Base-by-base conservation (phyloP, 2,329 filamentous ascomycete genomes). In the Teratosphaeria viscida region DNA sequence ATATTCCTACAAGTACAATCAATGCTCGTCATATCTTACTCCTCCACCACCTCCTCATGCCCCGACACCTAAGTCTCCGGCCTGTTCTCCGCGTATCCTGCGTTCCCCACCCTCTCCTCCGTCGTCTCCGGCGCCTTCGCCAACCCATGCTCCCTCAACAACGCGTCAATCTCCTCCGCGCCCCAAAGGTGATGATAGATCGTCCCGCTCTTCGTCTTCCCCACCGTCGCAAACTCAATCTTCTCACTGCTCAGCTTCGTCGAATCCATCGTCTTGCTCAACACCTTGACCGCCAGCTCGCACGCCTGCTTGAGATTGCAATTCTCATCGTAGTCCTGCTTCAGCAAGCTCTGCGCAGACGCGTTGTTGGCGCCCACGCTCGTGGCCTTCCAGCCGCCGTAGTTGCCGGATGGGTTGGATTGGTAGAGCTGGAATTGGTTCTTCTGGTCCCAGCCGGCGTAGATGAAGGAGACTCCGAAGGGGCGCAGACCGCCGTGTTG, bases 181-280 rank as follows among this genome's bases (percentile, higher is more conserved):
- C 85, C 89, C 94, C 94, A 99, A 63, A 99, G 82, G 74, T 95
- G 89, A 78, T 99, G 94, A 80, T 97, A 99, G 76, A 99, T 92
- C 80, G 92, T 94, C 71, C 94, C 94, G 66, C 92, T 86, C 77
- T 91, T 88, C 67, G 92, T 97, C 79, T 92, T 90, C 68, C 94
- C 95, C 62, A 99, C 92, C 35, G 95, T 99, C 67, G 94, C 95
- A 72, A 99, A 99, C 74, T 99, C 94, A 73, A 99, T 96, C 85
- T 99, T 99, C 83, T 99, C 94, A 73, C 91, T 96, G 81, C 91
- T 96, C 73, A 99, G 79, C 82, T 96, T 99, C 58, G 92, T 97
- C 59, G 92, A 96, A 76, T 99, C 94, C 95, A 99, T 99, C 5
- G 94, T 99, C 86, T 99, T 99, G 83, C 94, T 97, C 66, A 99